These are phyloP conservation scores for Mercurialis annua DNA, from an alignment of 345 rosid species.

Conservation along the genomic window DNA sequence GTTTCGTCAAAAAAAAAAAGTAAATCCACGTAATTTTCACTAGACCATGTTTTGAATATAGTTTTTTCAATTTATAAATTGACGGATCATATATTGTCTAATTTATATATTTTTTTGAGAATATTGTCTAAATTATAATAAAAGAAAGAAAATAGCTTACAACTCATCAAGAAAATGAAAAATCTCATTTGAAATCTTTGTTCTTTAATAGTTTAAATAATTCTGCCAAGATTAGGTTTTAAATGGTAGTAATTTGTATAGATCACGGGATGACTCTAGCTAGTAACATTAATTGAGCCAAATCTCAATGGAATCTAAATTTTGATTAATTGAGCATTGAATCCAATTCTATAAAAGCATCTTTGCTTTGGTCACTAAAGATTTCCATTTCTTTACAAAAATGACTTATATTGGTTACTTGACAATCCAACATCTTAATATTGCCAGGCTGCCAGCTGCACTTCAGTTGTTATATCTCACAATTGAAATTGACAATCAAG, in stretches of 20 bases:
- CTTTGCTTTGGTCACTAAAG: conserved; percentile 22
- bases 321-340: conserved; percentile 20
- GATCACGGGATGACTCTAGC: too few relatives aligned
- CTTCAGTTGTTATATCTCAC: conserved; percentile 8
- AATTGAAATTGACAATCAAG: conserved; percentile 26
- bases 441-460: conserved; percentile 47
- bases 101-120: too few relatives aligned
- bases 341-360: conserved; percentile 28
- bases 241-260: too few relatives aligned
- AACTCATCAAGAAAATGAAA: not conserved
- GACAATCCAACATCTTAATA: conserved; percentile 26
- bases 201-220: not conserved
- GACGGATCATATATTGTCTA: too few relatives aligned
- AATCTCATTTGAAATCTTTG: too few relatives aligned
- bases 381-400: conserved; percentile 24
- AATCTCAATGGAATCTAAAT: not conserved
- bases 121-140: too few relatives aligned
- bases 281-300: too few relatives aligned
- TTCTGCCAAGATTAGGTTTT: too few relatives aligned
- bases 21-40: too few relatives aligned
- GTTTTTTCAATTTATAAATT: too few relatives aligned
- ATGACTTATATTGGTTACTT: conserved; percentile 35
- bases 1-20: too few relatives aligned
- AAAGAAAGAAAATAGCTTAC: conserved; percentile 13
- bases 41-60: too few relatives aligned